Conservation (phyloP, 805 yeast species). For the Metschnikowia proteae region DNA sequence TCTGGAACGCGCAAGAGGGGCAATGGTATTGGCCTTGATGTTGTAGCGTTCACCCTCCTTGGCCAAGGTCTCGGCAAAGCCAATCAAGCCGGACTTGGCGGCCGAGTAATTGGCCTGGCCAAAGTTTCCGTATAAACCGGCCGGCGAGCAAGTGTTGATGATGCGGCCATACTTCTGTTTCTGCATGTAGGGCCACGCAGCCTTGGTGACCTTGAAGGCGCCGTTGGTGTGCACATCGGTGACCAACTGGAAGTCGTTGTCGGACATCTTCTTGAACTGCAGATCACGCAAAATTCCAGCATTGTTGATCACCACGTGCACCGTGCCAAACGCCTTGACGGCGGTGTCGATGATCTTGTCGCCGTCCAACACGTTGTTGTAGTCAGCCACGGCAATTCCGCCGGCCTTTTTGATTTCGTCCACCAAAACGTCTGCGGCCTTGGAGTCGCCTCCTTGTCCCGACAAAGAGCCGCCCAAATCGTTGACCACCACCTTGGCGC, state of each 20-base stretch:
- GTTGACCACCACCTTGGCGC: constrained; percentile 93
- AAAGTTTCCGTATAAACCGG: constrained; percentile 94
- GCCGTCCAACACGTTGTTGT: constrained; percentile 85
- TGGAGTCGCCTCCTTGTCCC: constrained; percentile 65
- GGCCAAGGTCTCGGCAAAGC: constrained; percentile 90
- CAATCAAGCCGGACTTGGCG: constrained; percentile 86
- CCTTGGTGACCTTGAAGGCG: constrained; percentile 75
- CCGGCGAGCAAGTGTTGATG: constrained; percentile 93
- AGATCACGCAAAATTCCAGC: constrained; percentile 94
- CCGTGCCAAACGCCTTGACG: constrained; percentile 78
- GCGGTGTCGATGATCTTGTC: constrained; percentile 84
- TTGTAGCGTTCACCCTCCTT: constrained; percentile 88
- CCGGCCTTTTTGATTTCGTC: constrained; percentile 73
- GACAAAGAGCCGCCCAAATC: constrained; percentile 83
- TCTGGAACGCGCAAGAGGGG: constrained; percentile 92
- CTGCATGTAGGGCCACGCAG: constrained; percentile 90
- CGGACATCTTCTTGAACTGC: constrained; percentile 81
- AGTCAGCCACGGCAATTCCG: constrained; percentile 89
- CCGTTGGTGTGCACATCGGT: constrained; percentile 88
- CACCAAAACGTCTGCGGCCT: constrained; percentile 87
- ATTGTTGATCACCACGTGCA: constrained; percentile 85
- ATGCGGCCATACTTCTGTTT: constrained; percentile 85
- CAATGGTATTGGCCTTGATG: constrained; percentile 81
- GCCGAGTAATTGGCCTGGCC: constrained; percentile 96
- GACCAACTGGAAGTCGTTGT: constrained; percentile 72